Evolutionary conservation across 2,329 filamentous ascomycete genomes (phyloP).

Genomic region (Diplocarpon mali): DNA sequence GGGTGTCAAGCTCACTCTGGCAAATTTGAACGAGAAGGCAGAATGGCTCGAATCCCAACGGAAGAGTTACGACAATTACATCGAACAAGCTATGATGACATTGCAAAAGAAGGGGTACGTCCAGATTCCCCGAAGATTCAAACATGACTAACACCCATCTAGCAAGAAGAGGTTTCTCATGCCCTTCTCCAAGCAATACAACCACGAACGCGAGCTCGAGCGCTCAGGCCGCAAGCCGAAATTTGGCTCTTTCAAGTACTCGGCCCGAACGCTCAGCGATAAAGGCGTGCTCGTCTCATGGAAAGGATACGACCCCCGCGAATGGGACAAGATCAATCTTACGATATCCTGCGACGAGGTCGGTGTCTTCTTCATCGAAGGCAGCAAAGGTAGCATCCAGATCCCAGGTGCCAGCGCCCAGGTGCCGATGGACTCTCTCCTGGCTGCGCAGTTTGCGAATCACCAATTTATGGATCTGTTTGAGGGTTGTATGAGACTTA

Average conservation of each 20-base stretch:
- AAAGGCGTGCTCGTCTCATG: slow-evolving; percentile 93
- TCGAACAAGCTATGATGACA: slow-evolving; percentile 96
- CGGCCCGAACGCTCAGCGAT: slow-evolving; percentile 74
- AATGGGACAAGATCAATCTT: slow-evolving; percentile 87
- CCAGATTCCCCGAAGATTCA: not conserved
- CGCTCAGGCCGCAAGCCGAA: slow-evolving; percentile 87
- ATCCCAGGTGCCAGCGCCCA: slow-evolving; percentile 85
- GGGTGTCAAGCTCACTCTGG: slow-evolving; percentile 62
- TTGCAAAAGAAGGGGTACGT: slow-evolving; percentile 85
- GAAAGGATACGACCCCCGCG: slow-evolving; percentile 68
- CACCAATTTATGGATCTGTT: slow-evolving; percentile 95
- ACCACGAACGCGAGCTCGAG: slow-evolving; percentile 92
- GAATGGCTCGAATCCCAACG: slow-evolving; percentile 88
- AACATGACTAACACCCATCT: slow-evolving; percentile 13
- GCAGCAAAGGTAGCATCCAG: slow-evolving; percentile 84
- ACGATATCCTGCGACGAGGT: slow-evolving; percentile 93
- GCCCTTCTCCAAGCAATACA: slow-evolving; percentile 97
- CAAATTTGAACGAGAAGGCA: slow-evolving; percentile 74
- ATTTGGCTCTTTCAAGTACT: slow-evolving; percentile 97
- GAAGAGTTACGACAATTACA: slow-evolving; percentile 98
- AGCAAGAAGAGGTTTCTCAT: slow-evolving; percentile 87
- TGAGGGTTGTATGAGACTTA: slow-evolving; percentile 72
- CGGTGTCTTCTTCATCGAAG: slow-evolving; percentile 87
- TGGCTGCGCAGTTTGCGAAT: slow-evolving; percentile 96
- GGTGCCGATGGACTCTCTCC: slow-evolving; percentile 80